phyloP scores from a whole-genome alignment of 495 filamentous ascomycete species.

The Penicillium waksmanii region DNA sequence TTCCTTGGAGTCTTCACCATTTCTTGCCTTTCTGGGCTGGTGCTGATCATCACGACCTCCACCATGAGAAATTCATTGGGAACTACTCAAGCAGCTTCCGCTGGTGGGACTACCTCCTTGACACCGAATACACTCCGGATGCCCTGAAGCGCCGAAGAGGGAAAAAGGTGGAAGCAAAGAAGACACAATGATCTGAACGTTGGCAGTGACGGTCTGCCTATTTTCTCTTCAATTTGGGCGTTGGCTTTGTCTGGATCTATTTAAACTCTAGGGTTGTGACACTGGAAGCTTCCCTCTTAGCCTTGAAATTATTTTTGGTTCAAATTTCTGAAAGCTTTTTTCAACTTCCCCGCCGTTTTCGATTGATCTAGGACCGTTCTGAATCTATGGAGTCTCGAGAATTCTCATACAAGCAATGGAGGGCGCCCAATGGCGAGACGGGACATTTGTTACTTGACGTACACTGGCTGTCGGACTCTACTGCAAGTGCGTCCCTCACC shows the following conservation, averaged over 20 bases:
- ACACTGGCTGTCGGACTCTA: too few relatives aligned
- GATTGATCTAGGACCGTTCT: too few relatives aligned
- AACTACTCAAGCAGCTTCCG: constrained; percentile 98
- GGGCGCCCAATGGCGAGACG: too few relatives aligned
- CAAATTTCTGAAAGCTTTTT: too few relatives aligned
- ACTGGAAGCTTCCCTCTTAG: too few relatives aligned
- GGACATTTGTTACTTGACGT: too few relatives aligned
- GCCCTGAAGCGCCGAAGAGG: constrained; percentile 79
- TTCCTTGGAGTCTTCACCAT: constrained; percentile 94
- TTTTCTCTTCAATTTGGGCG: constrained; percentile 19
- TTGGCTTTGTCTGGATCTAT: constrained; percentile 20
- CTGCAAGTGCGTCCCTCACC: too few relatives aligned
- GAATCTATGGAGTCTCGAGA: too few relatives aligned
- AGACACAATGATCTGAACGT: constrained; percentile 15
- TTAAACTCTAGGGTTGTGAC: not conserved
- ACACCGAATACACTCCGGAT: constrained; percentile 91
- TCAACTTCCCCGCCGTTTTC: too few relatives aligned
- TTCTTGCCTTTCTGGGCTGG: constrained; percentile 98
- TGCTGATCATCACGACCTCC: constrained; percentile 92
- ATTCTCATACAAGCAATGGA: too few relatives aligned
- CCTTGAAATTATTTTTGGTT: too few relatives aligned
- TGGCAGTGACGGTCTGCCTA: constrained; percentile 17
- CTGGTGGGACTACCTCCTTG: constrained; percentile 96
- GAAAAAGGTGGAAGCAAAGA: constrained; percentile 7
- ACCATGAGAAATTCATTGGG: constrained; percentile 97